These are phyloP conservation scores for Exophiala xenobiotica DNA, from an alignment of 2,329 filamentous ascomycete species.

Conservation along the genomic window DNA sequence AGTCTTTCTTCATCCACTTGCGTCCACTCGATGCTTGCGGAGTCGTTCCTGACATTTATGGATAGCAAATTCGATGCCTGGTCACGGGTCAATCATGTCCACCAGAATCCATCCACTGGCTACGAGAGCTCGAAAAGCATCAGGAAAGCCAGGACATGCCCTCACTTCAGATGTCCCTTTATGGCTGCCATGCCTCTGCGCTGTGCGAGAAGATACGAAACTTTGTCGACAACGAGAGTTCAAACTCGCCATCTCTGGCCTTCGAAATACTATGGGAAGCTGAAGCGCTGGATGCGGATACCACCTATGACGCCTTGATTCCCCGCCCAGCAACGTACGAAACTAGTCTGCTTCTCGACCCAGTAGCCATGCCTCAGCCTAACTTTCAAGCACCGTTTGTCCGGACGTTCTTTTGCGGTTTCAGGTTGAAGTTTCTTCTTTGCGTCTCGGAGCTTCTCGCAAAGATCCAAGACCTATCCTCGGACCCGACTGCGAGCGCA, in stretches of 20 bases:
- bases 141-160: slow-evolving; percentile 6
- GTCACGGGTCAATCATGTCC: slow-evolving; percentile 18
- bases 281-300: slow-evolving; percentile 10
- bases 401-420: slow-evolving; percentile 20
- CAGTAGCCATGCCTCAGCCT: too few relatives aligned
- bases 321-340: background rate
- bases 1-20: background rate
- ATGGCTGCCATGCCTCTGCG: slow-evolving; percentile 13
- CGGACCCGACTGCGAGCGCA: background rate
- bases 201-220: slow-evolving; percentile 15
- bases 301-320: slow-evolving; percentile 4
- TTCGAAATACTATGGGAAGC: slow-evolving; percentile 5
- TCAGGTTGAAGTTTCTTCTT: slow-evolving; percentile 20
- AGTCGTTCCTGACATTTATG: background rate
- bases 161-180: slow-evolving; percentile 11
- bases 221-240: background rate
- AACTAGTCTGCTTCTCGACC: too few relatives aligned
- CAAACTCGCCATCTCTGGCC: background rate
- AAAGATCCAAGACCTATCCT: background rate
- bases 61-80: slow-evolving; percentile 21
- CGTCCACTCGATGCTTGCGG: background rate
- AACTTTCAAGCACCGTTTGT: slow-evolving; percentile 9
- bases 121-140: slow-evolving; percentile 14
- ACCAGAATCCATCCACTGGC: slow-evolving; percentile 17
- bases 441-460: slow-evolving; percentile 11